Evolutionary conservation across 305 asterid species (phyloP).

Genomic region (Vinca major): DNA sequence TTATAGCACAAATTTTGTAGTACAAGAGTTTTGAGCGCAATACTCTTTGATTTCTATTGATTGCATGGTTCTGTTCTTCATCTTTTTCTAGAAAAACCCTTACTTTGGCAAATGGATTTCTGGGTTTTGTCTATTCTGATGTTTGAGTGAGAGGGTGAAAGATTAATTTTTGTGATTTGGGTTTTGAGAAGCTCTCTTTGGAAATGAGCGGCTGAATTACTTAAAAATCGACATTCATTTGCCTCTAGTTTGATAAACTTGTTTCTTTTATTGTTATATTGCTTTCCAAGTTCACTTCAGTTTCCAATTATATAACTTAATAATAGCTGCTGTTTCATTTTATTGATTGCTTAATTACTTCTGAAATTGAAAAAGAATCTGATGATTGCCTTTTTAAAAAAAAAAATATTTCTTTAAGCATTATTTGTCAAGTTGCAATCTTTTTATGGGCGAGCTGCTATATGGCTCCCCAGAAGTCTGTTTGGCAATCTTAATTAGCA

Average conservation of each 20-base stretch:
- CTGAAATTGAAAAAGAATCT: no score
- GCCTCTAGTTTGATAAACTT: background rate
- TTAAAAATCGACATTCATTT: background rate
- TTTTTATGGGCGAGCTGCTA: background rate
- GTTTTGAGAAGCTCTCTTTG: conserved; percentile 5
- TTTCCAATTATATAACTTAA: background rate
- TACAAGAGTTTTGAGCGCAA: no score
- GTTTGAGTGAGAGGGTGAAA: no score
- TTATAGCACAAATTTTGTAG: no score
- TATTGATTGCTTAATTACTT: background rate
- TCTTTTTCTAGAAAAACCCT: no score
- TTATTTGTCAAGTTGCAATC: background rate
- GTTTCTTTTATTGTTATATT: background rate
- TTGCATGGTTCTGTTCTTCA: no score
- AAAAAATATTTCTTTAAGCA: background rate
- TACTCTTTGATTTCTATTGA: no score
- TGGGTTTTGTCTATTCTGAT: no score
- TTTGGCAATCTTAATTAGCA: background rate
- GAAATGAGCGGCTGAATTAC: conserved; percentile 1
- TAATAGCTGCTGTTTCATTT: no score
- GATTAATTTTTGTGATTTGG: background rate
- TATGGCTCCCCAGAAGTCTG: background rate
- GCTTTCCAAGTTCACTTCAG: background rate
- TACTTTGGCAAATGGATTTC: no score
- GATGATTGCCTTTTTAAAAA: background rate